A percentile compares a stretch with the other conserved stretches of the same genome.
phyloP scores from a whole-genome alignment of 257 asterid species.

The Verbascum thapsus region DNA sequence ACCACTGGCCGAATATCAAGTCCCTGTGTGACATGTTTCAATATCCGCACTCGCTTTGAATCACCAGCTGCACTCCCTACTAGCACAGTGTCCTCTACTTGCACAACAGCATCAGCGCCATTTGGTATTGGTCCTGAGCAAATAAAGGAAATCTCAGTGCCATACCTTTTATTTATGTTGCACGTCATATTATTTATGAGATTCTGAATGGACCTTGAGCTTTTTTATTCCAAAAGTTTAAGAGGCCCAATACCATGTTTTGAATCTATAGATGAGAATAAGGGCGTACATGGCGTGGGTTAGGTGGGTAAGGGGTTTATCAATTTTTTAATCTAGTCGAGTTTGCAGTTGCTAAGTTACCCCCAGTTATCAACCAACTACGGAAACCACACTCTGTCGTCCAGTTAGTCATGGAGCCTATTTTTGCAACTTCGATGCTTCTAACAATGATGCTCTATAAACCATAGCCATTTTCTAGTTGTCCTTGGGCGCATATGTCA shows the following conservation, averaged over 20 bases:
- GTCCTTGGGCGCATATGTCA: background rate
- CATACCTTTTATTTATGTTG: constrained; percentile 13
- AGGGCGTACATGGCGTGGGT: constrained; percentile 6
- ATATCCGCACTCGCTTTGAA: constrained; percentile 59
- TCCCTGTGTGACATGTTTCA: constrained; percentile 68
- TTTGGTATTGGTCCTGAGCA: constrained; percentile 87
- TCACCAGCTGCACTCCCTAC: constrained; percentile 45
- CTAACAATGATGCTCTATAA: background rate
- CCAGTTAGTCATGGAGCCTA: background rate
- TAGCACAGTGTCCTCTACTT: constrained; percentile 76
- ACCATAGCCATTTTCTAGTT: background rate
- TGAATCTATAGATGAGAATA: constrained; percentile 10
- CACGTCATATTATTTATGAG: constrained; percentile 1
- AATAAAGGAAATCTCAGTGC: constrained; percentile 6
- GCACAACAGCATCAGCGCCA: constrained; percentile 96
- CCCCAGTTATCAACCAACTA: constrained; percentile 1
- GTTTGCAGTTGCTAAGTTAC: background rate
- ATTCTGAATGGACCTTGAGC: constrained; percentile 22
- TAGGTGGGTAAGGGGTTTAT: constrained; percentile 3
- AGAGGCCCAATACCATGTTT: constrained; percentile 18
- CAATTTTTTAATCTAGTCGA: background rate
- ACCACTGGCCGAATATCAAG: constrained; percentile 93
- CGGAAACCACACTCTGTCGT: background rate
- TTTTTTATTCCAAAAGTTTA: constrained; percentile 23
- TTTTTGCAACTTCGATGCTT: background rate